Base-by-base conservation (phyloP, 108 stramenopile species). In the Cyclotella cryptica region DNA sequence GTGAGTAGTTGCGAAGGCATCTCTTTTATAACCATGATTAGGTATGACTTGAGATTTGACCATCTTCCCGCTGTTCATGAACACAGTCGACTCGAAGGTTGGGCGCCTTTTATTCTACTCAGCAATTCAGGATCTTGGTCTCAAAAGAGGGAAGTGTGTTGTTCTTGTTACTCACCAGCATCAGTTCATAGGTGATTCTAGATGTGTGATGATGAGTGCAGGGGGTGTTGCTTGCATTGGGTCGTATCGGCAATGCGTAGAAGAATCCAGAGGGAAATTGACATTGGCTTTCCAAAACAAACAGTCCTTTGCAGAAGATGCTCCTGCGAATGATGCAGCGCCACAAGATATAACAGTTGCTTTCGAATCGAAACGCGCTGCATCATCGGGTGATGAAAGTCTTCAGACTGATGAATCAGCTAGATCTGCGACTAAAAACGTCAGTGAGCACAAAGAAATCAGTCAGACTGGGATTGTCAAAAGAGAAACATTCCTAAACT, bases 121-220 rank as follows among this genome's bases (percentile, higher is more conserved):
- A 66, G 94, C 95, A 15, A 85, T 97, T 22, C 71, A 76, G 54
- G 86, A 79, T 13, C 86, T 96, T 12, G 81, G 81, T 21, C 24
- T 86, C 1, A 81, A 84, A 1, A 63, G 80, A 73, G 82, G 86
- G 0, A 90, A 92, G 83, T 87, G 89, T 71, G 89, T 93, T 35
- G 57, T 98, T 27, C 75, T 98, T 27, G 97, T 93, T 4, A 97
- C 97, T 26, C 97, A 98, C 81, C 97, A 98, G 79, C 96, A 97
- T 49, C 97, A 97, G 68, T 93, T 90, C 70, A 89, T 89, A 76
- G 81, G 65, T 21, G 85, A 90, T 14, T 72, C 75, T 11, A 72
- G 84, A 3, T 93, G 91, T 70, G 88, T 97, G n/a, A 71, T 97
- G 44, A 81, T 99, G 83, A 78, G 75, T 21, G 75, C 75, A 41